Evolutionary conservation across 192 early-diverging fungal genomes (phyloP).

Genomic region (Coemansia sp.): DNA sequence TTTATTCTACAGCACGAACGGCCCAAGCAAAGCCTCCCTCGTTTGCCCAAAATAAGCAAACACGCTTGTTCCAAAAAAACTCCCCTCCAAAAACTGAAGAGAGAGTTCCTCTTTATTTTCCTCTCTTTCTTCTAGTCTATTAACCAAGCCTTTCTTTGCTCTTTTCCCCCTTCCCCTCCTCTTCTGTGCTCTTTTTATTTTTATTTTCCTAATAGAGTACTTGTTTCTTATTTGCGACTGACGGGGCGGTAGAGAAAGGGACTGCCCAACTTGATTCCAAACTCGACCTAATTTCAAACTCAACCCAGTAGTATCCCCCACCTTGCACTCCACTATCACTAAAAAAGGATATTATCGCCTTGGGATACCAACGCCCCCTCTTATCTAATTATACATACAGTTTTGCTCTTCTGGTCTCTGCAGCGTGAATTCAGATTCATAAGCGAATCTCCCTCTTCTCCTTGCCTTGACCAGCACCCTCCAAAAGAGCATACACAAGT

Average conservation of each 20-base stretch:
- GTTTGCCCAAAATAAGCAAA: too few relatives aligned
- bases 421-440: background rate
- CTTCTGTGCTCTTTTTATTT: slow-evolving; percentile 7
- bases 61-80: too few relatives aligned
- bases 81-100: too few relatives aligned
- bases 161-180: background rate
- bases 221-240: background rate
- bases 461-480: too few relatives aligned
- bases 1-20: too few relatives aligned
- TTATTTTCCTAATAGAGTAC: background rate
- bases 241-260: background rate
- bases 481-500: too few relatives aligned
- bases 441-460: background rate
- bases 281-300: slow-evolving; percentile 10
- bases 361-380: background rate
- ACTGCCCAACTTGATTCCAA: too few relatives aligned
- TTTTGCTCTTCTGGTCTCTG: background rate
- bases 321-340: background rate
- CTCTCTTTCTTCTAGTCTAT: too few relatives aligned
- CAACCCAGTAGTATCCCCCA: background rate
- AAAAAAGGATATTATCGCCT: background rate
- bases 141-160: background rate
- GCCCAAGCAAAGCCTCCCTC: too few relatives aligned
- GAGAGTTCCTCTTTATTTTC: too few relatives aligned
- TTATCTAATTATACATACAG: background rate